A percentile compares a stretch with the other conserved stretches of the same genome.
These are phyloP conservation scores for Venturia effusa DNA, from an alignment of 2,329 filamentous ascomycete genomes.

Conservation along the genomic window DNA sequence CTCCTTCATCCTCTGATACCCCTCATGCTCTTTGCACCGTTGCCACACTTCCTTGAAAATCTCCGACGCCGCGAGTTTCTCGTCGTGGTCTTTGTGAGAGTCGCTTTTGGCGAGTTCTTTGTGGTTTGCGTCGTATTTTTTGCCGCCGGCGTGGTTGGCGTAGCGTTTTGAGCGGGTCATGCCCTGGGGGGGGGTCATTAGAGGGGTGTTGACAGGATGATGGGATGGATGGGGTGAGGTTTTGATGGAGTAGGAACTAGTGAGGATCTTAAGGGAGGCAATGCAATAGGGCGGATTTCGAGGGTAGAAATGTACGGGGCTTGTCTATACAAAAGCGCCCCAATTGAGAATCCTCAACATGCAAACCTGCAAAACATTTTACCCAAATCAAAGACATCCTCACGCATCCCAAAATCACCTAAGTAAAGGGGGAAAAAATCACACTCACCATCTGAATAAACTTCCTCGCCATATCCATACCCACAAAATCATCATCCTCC, in stretches of 20 bases:
- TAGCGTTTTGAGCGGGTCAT: constrained; percentile 52
- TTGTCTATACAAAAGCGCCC: too few relatives aligned
- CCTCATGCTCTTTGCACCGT: constrained; percentile 32
- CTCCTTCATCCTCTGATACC: constrained; percentile 34
- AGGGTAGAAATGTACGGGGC: too few relatives aligned
- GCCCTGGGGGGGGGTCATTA: constrained; percentile 20
- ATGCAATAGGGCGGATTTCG: too few relatives aligned
- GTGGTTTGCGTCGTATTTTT: constrained; percentile 39
- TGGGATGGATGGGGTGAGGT: background rate
- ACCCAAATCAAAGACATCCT: too few relatives aligned
- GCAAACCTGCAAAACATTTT: too few relatives aligned
- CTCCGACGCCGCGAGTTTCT: constrained; percentile 39
- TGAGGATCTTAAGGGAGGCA: too few relatives aligned
- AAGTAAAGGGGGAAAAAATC: background rate
- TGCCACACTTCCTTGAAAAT: constrained; percentile 42
- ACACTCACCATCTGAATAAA: constrained; percentile 48
- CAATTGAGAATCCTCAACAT: too few relatives aligned
- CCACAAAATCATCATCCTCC: constrained; percentile 45
- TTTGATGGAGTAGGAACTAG: background rate
- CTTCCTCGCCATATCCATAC: constrained; percentile 54
- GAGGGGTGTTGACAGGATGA: background rate
- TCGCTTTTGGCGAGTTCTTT: constrained; percentile 34
- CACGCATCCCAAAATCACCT: too few relatives aligned
- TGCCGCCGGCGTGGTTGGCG: constrained; percentile 44
- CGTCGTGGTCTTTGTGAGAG: constrained; percentile 34